Evolutionary conservation across 2,329 filamentous ascomycete species (phyloP).

Genomic region (Ilyonectria destructans): DNA sequence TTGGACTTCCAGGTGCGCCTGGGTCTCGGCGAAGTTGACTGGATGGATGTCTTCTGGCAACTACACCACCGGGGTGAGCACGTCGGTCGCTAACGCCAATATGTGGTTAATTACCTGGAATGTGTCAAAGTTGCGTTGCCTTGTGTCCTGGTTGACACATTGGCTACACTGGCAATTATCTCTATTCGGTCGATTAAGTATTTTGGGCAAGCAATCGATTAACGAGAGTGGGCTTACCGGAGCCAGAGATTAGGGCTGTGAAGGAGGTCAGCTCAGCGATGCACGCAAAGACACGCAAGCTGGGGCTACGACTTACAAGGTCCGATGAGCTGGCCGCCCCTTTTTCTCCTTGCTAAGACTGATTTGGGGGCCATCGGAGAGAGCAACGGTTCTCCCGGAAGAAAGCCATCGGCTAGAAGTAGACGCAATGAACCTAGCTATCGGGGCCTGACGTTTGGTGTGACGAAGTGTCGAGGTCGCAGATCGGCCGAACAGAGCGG

Average conservation of each 20-base stretch:
- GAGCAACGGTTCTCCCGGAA: slow-evolving; percentile 30
- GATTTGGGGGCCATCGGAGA: slow-evolving; percentile 37
- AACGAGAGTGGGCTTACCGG: slow-evolving; percentile 41
- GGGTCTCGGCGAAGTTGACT: slow-evolving; percentile 46
- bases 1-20: slow-evolving; percentile 53
- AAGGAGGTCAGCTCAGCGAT: slow-evolving; percentile 29
- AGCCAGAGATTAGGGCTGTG: slow-evolving; percentile 50
- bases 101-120: slow-evolving; percentile 52
- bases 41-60: slow-evolving; percentile 53
- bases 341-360: slow-evolving; percentile 30
- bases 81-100: neutral
- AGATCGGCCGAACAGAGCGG: slow-evolving; percentile 34
- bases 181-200: slow-evolving; percentile 45
- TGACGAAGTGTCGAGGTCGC: slow-evolving; percentile 20
- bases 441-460: slow-evolving; percentile 16
- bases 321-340: slow-evolving; percentile 27
- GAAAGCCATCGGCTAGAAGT: slow-evolving; percentile 31
- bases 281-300: neutral
- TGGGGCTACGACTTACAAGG: slow-evolving; percentile 40
- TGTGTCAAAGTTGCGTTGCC: slow-evolving; percentile 61
- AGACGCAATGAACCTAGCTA: slow-evolving; percentile 23
- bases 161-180: slow-evolving; percentile 62
- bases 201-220: slow-evolving; percentile 22
- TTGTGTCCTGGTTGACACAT: slow-evolving; percentile 61
- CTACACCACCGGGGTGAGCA: slow-evolving; percentile 41